These are phyloP conservation scores for Yamadazyma laniorum DNA, from an alignment of 805 yeast species.

Conservation along the genomic window DNA sequence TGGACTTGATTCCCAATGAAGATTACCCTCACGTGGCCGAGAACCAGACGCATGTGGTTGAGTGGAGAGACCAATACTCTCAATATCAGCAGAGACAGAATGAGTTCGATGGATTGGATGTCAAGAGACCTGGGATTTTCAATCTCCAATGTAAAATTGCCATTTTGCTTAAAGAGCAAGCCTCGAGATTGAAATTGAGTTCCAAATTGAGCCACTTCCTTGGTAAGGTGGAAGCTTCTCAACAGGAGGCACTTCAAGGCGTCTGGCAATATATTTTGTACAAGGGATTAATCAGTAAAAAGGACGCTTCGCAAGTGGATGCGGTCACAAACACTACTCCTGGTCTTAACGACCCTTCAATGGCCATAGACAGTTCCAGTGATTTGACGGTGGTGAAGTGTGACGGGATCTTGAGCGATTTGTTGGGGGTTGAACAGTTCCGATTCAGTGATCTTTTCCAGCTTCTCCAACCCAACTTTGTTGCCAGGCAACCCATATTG, in stretches of 20 bases:
- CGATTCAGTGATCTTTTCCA: slow-evolving; percentile 73
- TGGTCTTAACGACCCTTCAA: slow-evolving; percentile 17
- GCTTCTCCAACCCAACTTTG: slow-evolving; percentile 60
- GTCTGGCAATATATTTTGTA: slow-evolving; percentile 77
- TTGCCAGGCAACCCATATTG: slow-evolving; percentile 79
- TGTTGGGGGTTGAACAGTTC: slow-evolving; percentile 52
- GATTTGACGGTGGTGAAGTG: slow-evolving; percentile 35
- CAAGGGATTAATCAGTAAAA: slow-evolving; percentile 50
- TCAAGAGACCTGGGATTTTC: slow-evolving; percentile 69
- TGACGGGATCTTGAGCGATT: slow-evolving; percentile 46
- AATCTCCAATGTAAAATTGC: slow-evolving; percentile 65
- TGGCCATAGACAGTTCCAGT: slow-evolving; percentile 19
- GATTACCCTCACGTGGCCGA: slow-evolving; percentile 36
- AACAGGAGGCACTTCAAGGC: slow-evolving; percentile 78
- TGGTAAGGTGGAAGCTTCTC: slow-evolving; percentile 76
- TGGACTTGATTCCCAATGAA: slow-evolving; percentile 59
- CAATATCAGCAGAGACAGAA: slow-evolving; percentile 11
- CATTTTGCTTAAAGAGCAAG: slow-evolving; percentile 69
- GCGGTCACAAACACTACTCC: slow-evolving; percentile 33
- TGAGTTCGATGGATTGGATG: slow-evolving; percentile 82
- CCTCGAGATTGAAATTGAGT: slow-evolving; percentile 63
- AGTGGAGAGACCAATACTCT: slow-evolving; percentile 76
- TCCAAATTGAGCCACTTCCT: slow-evolving; percentile 64
- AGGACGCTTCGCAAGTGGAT: slow-evolving; percentile 32
- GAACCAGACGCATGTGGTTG: slow-evolving; percentile 51